Base-by-base conservation (phyloP, 441 rosid genomes). In the Breynia disticha region DNA sequence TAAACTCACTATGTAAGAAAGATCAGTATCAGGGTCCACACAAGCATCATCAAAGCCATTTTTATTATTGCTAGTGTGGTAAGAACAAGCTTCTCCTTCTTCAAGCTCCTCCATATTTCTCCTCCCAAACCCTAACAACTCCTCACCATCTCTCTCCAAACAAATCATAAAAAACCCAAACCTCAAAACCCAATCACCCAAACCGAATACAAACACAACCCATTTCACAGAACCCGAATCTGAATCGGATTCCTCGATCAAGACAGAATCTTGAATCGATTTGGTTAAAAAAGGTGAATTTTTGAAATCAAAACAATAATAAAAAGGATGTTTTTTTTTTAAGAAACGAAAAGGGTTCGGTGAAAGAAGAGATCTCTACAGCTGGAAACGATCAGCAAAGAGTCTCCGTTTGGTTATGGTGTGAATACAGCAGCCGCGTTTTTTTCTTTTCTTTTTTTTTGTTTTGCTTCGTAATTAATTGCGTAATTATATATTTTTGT, bases 51-150 rank as follows among this genome's bases (percentile, higher is more conserved):
- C 71, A 70, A 73, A 82, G 68, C 70, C 81, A 56, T 77, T 77
- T 66, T 72, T 64, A 50, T 60, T 54, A 43, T 54, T 52, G 50
- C 54, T 65, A 38, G 66, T 69, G 62, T 78, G 77, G 72, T 79
- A 83, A 28, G 90, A 87, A 77, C 82, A 90, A 65, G 97, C 96
- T 66, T 90, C 97, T 52, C 97, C 97, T 79, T 90, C 97, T 79
- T 90, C 97, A 67, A 87, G 91, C 74, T 90, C 97, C 52, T 81
- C 93, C 96, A 84, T 84, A 41, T 54, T 75, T 66, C 73, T 63
- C 54, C 56, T 69, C 54, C 61, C 90, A 76, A 86, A 70, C 70
- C 82, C 85, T 80, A 77, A 60, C 52, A 75, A 83, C 69, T 76
- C 72, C 66, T 86, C 74, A 49, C 74, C 90, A 80, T 82, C 84